Base-by-base conservation (phyloP, 495 filamentous ascomycete species). In the Penicillium verhagenii region DNA sequence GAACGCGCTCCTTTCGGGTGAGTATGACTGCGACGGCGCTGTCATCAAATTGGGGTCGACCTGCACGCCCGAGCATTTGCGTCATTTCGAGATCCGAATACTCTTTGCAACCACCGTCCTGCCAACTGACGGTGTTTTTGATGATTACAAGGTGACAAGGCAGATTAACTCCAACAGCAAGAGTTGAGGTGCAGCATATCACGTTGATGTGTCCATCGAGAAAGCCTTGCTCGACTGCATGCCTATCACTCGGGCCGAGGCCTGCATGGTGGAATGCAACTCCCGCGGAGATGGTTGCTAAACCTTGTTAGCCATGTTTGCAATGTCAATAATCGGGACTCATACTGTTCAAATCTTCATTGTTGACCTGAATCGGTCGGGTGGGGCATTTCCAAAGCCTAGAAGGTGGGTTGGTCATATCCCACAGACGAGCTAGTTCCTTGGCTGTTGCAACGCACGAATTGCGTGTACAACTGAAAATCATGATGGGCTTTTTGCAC, bases 51-150 rank as follows among this genome's bases (percentile, higher is more conserved):
- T 98, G 94, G 2, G 94, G 94, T 3, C 94, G 79, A 0, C 94
- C 94, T 31, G 94, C 93, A 46, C 94, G 86, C 20, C 94, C 94
- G 25, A 97, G 80, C 94, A 98, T 98, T 66, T 98, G 94, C 90
- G 96, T 97, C 55, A 98, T 82, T 59, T 98, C 94, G 16, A 98
- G 74, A 65, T 97, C 92, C 0, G 89, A 85, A 59, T 94, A 96
- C 66, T 98, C 92, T 47, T 86, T 80, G 18, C 81, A 67, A 52
- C 81, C 70, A 52, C 76, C 79, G 46, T 87, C 82, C 37, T 82
- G 78, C 70, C 84, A 98, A 4, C 81, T 77, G 19, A 88, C 81
- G 0, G 93, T 97, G 25, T 91, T 91, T 67, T 97, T 98, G 49
- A 98, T 85, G 8, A 98, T 85, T 4, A 96, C 92, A 1, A 96